phyloP scores from a whole-genome alignment of 345 rosid species.

The Syzygium aromaticum region DNA sequence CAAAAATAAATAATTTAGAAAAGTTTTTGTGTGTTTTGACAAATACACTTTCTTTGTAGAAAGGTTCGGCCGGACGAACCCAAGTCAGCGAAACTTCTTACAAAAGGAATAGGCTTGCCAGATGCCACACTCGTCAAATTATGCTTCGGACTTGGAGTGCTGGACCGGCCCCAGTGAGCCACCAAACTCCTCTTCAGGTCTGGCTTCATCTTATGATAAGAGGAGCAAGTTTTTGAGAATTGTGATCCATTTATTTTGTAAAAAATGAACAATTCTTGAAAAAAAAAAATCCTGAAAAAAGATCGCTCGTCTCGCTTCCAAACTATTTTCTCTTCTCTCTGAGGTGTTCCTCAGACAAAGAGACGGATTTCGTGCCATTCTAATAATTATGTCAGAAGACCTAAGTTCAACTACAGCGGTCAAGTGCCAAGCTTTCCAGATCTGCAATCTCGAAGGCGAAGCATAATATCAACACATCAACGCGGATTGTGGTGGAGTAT shows the following conservation, averaged over 20 bases:
- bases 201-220: neutral
- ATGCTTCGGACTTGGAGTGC: neutral
- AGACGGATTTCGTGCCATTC: neutral
- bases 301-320: fast-evolving
- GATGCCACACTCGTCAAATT: neutral
- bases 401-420: neutral
- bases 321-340: neutral
- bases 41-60: neutral
- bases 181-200: neutral
- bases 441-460: neutral
- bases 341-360: neutral
- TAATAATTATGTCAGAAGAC: neutral
- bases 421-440: too few relatives aligned
- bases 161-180: neutral
- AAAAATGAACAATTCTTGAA: neutral
- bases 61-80: neutral
- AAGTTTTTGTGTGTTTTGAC: neutral
- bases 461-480: neutral
- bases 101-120: too few relatives aligned
- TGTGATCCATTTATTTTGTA: fast-evolving
- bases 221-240: neutral
- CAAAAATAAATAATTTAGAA: neutral
- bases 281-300: fast-evolving
- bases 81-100: neutral
- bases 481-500: neutral